Base-by-base conservation (phyloP, 441 rosid species). In the California macrophylla region DNA sequence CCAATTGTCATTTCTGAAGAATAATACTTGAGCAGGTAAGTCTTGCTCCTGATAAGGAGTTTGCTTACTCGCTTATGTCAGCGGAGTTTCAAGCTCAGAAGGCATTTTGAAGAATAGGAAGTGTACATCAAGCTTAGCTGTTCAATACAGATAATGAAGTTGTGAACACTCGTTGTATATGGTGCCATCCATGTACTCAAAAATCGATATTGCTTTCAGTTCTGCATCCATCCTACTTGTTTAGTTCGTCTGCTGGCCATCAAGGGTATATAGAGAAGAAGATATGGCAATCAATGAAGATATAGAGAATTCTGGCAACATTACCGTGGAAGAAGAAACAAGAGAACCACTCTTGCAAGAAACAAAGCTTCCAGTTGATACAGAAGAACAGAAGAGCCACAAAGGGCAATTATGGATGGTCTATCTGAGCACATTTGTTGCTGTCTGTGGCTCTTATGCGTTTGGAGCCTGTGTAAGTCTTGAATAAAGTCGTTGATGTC, bases 401-500 rank as follows among this genome's bases (percentile, higher is more conserved):
- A 61, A 69, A 9, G 82, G 74, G 1, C 45, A 34, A 4, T 71
- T 81, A 45, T 68, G 81, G 71, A 83, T 85, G 90, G 89, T 86
- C 81, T 68, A 66, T 64, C 67, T 88, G 52, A 79, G 89, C 77
- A 85, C 89, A 5, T 81, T 75, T 54, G 69, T 86, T 66, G 90
- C 90, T 25, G 82, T 88, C 66, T 82, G 80, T 77, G 93, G 90
- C 26, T 83, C 93, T 62, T 83, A 68, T 63, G 86, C 79, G 67
- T 88, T 84, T 38, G 93, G 93, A 66, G 74, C 85, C 13, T 77
- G 87, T 74, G 93, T 88, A 79, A 67, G 88, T 34, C 58, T n/a
- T 50, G 58, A 50, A 8, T 50, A 16, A 6, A 9, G 50, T 28
- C 6, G 0, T 32, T 18, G 21, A 28, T 15, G 23, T 61, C 47